Conservation (phyloP, 352 stramenopile genomes). For the Pythium monospermum region DNA sequence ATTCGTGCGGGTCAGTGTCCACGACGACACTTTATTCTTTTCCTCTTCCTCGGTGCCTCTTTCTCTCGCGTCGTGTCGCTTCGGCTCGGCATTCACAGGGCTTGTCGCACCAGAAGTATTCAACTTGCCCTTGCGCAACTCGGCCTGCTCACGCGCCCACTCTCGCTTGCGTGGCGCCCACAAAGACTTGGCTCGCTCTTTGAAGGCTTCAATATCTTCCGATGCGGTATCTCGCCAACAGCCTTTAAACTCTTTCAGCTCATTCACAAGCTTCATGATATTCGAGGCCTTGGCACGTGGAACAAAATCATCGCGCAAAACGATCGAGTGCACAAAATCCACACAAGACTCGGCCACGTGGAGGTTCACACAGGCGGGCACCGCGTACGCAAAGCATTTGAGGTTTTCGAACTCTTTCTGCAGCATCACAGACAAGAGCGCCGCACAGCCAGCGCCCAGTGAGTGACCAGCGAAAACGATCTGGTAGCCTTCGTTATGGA, state of each 20-base stretch:
- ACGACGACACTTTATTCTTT: slow-evolving; percentile 42
- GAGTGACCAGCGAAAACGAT: slow-evolving; percentile 82
- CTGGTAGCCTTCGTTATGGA: slow-evolving; percentile 74
- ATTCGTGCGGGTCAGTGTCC: slow-evolving; percentile 70
- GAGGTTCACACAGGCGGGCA: slow-evolving; percentile 79
- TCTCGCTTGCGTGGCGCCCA: slow-evolving; percentile 80
- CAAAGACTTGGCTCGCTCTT: slow-evolving; percentile 74
- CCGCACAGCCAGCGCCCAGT: slow-evolving; percentile 69
- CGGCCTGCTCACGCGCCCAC: slow-evolving; percentile 66
- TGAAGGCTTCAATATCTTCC: slow-evolving; percentile 77
- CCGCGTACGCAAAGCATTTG: slow-evolving; percentile 82
- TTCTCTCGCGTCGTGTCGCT: neutral
- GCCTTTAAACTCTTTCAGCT: slow-evolving; percentile 78
- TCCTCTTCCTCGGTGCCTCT: neutral
- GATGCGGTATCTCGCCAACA: slow-evolving; percentile 75
- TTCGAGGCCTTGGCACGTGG: slow-evolving; percentile 80
- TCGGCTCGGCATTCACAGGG: slow-evolving; percentile 15
- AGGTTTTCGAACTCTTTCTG: slow-evolving; percentile 81
- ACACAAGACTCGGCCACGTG: slow-evolving; percentile 71
- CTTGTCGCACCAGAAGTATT: neutral
- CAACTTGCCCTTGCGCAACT: slow-evolving; percentile 29
- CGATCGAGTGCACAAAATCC: slow-evolving; percentile 78
- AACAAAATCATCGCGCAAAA: slow-evolving; percentile 83
- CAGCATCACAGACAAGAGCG: slow-evolving; percentile 77
- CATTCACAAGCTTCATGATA: slow-evolving; percentile 66